Evolutionary conservation across 1,139 yeast genomes (phyloP).

Genomic region (Nadsonia commutata): DNA sequence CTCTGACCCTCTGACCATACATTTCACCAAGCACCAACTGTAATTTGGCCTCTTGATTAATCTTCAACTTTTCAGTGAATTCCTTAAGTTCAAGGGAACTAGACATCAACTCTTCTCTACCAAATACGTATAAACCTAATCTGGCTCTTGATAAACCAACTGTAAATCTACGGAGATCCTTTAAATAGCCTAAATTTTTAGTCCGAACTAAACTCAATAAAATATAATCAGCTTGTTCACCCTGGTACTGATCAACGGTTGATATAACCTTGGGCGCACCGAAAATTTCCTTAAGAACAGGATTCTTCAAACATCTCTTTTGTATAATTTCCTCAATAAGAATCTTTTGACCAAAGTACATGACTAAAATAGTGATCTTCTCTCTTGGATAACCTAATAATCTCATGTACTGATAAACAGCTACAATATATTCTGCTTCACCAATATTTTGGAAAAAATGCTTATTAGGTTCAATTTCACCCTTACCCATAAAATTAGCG

Average conservation of each 20-base stretch:
- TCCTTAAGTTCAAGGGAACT: conserved; percentile 10
- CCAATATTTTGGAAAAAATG: conserved; percentile 27
- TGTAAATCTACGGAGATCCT: conserved; percentile 16
- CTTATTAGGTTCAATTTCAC: conserved; percentile 20
- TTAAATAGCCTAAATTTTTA: conserved; percentile 13
- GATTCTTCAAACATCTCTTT: conserved; percentile 14
- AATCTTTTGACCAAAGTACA: conserved; percentile 27
- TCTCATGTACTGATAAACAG: conserved; percentile 34
- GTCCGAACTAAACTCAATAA: conserved; percentile 21
- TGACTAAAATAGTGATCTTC: conserved; percentile 30
- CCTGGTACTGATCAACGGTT: conserved; percentile 19
- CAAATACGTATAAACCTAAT: conserved; percentile 24
- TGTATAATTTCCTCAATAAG: conserved; percentile 19
- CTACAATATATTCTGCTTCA: conserved; percentile 42
- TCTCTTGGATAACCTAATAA: conserved; percentile 30
- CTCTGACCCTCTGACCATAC: conserved; percentile 14
- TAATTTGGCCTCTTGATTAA: conserved; percentile 15
- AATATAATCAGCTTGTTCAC: conserved; percentile 20
- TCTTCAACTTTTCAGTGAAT: conserved; percentile 7
- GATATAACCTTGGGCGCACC: conserved; percentile 20
- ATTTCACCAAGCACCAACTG: conserved; percentile 24
- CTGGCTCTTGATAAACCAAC: conserved; percentile 23
- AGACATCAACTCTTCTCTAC: conserved; percentile 14
- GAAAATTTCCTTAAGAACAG: conserved; percentile 12
- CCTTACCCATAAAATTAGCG: conserved; percentile 17